Conservation (phyloP, 2,329 filamentous ascomycete species). For the Penicillium sp. region DNA sequence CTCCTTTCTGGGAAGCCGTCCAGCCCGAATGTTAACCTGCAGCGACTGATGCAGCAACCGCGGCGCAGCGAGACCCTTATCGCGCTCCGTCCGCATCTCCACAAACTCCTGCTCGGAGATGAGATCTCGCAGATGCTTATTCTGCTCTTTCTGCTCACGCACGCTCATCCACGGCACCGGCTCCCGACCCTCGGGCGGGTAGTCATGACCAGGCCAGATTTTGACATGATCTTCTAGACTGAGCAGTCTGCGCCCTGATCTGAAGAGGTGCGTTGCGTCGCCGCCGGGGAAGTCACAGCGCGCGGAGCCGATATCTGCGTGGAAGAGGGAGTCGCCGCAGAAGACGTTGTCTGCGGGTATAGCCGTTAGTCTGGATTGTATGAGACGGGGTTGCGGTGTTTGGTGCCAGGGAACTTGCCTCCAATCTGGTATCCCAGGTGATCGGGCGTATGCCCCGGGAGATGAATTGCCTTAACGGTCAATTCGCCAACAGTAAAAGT, state of each 20-base stretch:
- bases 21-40: slow-evolving; percentile 57
- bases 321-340: slow-evolving; percentile 57
- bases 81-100: slow-evolving; percentile 46
- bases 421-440: slow-evolving; percentile 64
- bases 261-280: slow-evolving; percentile 46
- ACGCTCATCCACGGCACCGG: slow-evolving; percentile 51
- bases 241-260: slow-evolving; percentile 49
- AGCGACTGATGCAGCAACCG: slow-evolving; percentile 54
- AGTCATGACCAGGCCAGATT: slow-evolving; percentile 60
- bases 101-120: slow-evolving; percentile 50
- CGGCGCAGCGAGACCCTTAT: slow-evolving; percentile 48
- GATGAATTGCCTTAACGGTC: slow-evolving; percentile 53
- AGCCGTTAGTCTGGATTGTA: background rate
- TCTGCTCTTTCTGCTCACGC: slow-evolving; percentile 47
- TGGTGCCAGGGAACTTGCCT: slow-evolving; percentile 19
- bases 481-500: slow-evolving; percentile 55
- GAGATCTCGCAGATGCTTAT: slow-evolving; percentile 52
- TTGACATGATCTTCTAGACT: slow-evolving; percentile 46
- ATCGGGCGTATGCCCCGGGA: slow-evolving; percentile 66
- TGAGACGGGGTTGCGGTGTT: no score
- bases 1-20: slow-evolving; percentile 42
- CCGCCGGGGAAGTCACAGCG: slow-evolving; percentile 60
- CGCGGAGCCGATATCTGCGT: slow-evolving; percentile 55
- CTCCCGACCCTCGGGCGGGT: slow-evolving; percentile 44
- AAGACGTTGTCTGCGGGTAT: slow-evolving; percentile 49